Percentiles rank a stretch among this genome's conserved stretches.
These are phyloP conservation scores for Chalciporus pseudorubinellus DNA, from an alignment of 768 basidiomycete species.

Conservation along the genomic window DNA sequence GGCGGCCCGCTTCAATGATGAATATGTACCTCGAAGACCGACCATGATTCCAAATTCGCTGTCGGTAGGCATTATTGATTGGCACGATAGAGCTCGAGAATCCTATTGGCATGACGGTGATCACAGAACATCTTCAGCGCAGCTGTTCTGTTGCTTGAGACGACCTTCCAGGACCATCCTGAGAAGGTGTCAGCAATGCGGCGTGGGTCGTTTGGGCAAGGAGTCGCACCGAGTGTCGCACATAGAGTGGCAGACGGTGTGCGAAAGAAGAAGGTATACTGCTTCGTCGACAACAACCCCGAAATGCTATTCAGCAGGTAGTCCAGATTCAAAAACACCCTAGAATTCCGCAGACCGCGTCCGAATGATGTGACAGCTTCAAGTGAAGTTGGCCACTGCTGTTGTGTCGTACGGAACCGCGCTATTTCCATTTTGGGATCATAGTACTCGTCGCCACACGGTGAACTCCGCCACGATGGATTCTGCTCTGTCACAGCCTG, in stretches of 20 bases:
- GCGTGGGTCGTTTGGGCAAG: slow-evolving; percentile 1
- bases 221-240: slow-evolving; percentile 6
- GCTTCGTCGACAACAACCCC: slow-evolving; percentile 1
- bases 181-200: not conserved
- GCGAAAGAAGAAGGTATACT: slow-evolving; percentile 3
- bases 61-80: slow-evolving; percentile 1
- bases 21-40: not conserved
- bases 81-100: slow-evolving; percentile 2
- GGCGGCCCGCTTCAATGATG: not conserved
- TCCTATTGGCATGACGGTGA: slow-evolving; percentile 8
- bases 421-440: too few relatives aligned
- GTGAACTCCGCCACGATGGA: not conserved
- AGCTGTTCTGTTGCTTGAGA: not conserved
- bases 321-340: slow-evolving; percentile 8
- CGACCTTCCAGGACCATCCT: not conserved
- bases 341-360: slow-evolving; percentile 5
- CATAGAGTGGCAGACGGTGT: slow-evolving; percentile 2
- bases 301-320: not conserved
- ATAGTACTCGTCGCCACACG: too few relatives aligned
- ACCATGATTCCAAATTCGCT: not conserved
- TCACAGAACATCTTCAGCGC: not conserved
- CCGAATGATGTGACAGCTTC: slow-evolving; percentile 14
- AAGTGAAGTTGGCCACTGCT: too few relatives aligned
- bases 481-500: too few relatives aligned
- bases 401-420: too few relatives aligned